A percentile compares a stretch with the other conserved stretches of the same genome.
Evolutionary conservation across 2,329 filamentous ascomycete genomes (phyloP).

Genomic region (Xylariales sp.): DNA sequence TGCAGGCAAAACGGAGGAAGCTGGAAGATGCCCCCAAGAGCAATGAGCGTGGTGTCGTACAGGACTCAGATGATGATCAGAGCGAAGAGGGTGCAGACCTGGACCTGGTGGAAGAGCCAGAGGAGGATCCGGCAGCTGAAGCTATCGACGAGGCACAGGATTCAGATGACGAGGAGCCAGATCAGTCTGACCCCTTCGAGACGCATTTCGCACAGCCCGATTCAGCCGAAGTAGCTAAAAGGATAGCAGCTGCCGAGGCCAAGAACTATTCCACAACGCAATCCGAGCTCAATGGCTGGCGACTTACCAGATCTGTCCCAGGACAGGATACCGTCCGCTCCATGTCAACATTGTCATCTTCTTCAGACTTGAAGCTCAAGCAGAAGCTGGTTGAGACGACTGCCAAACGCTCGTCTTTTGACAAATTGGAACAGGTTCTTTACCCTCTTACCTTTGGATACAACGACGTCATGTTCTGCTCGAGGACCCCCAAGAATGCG

Average conservation of each 20-base stretch:
- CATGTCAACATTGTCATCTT: constrained; percentile 30
- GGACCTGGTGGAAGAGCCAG: constrained; percentile 44
- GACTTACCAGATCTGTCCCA: constrained; percentile 43
- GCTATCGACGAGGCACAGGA: constrained; percentile 33
- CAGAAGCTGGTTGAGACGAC: constrained; percentile 58
- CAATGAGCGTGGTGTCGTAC: constrained; percentile 11
- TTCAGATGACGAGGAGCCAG: constrained; percentile 45
- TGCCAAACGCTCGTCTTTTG: constrained; percentile 52
- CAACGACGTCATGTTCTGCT: constrained; percentile 72
- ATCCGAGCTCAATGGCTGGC: constrained; percentile 39
- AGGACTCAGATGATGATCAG: constrained; percentile 15
- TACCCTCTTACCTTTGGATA: constrained; percentile 77
- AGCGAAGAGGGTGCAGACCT: constrained; percentile 28
- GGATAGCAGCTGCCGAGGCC: constrained; percentile 44
- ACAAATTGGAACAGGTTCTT: constrained; percentile 58
- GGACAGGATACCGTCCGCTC: constrained; percentile 29
- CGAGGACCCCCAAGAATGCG: constrained; percentile 65
- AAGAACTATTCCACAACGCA: constrained; percentile 49
- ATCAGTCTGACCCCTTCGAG: constrained; percentile 67
- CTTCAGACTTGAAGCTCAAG: constrained; percentile 60
- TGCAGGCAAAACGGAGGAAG: constrained; percentile 54
- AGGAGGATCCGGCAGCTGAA: constrained; percentile 37
- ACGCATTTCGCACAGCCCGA: constrained; percentile 70
- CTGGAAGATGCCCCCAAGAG: constrained; percentile 33
- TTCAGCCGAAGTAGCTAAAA: constrained; percentile 51